phyloP scores from a whole-genome alignment of 2,329 filamentous ascomycete genomes.

The Hawksworthiomyces lignivorus region DNA sequence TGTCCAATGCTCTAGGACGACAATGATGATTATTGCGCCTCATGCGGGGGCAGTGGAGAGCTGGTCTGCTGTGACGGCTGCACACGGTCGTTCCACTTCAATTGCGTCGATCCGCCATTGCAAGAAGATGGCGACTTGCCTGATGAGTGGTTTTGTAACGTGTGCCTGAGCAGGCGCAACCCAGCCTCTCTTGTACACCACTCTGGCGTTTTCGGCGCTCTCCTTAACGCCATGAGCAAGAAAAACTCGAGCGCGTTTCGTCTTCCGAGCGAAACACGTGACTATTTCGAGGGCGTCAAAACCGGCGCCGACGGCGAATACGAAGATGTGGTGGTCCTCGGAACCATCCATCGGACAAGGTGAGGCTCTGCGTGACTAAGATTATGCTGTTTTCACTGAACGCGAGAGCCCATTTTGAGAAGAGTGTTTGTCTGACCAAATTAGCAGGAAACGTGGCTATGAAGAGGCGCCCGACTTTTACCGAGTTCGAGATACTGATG shows the following conservation, averaged over 20 bases:
- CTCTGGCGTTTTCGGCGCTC: constrained; percentile 51
- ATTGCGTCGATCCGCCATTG: constrained; percentile 76
- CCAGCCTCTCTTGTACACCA: constrained; percentile 37
- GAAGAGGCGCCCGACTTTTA: constrained; percentile 60
- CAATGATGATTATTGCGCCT: constrained; percentile 84
- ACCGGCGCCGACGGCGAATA: constrained; percentile 74
- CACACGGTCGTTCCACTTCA: constrained; percentile 80
- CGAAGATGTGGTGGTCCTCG: constrained; percentile 52
- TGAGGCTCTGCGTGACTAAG: no score
- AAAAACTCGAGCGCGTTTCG: constrained; percentile 65
- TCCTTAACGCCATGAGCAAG: constrained; percentile 58
- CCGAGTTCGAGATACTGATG: constrained; percentile 62
- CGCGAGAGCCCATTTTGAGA: no score
- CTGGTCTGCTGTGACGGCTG: constrained; percentile 94
- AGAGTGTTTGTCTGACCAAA: no score
- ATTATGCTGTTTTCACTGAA: no score
- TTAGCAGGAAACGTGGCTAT: constrained; percentile 38
- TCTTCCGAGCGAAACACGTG: constrained; percentile 63
- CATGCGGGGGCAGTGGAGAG: constrained; percentile 75
- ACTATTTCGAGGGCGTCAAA: constrained; percentile 71
- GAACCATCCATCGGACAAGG: constrained; percentile 5
- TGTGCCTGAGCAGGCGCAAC: constrained; percentile 49
- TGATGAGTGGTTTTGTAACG: constrained; percentile 80
- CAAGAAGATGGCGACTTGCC: constrained; percentile 54
- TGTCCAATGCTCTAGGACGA: constrained; percentile 43